Base-by-base conservation (phyloP, 129 eudicot genomes). In the Solidago caesia region DNA sequence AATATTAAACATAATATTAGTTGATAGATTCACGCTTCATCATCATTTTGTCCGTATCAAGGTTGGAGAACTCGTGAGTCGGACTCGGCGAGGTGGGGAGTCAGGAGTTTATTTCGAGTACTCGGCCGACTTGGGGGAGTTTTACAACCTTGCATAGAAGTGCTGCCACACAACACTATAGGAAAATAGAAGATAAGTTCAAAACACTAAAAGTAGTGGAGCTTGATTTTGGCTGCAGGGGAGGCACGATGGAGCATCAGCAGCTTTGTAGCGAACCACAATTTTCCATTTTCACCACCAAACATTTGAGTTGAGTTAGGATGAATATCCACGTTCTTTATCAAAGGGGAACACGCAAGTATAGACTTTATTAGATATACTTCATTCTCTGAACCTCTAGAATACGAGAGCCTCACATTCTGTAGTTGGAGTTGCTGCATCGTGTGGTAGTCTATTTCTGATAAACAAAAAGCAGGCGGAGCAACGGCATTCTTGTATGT, bases 281-380 rank as follows among this genome's bases (percentile, higher is more conserved):
- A 64, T 27, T 13, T 42, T 43, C n/a, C 10, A 14, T 8, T 6
- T 8, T 53, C 60, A n/a, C 60, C 21, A 53, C 60, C 15, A 53
- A 39, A 16, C 42, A 5, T 8, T 9, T 1, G 42, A 9, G n/a
- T 5, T 29, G 2, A 0, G 7, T 10, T 26, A 2, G 8, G 8
- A 21, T 10, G 6, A 44, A 67, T 46, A 16, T 16, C 56, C 8
- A 67, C 7, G 5, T 10, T 47, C 56, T 68, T 46, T 4, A 68
- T 25, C 55, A 25, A 46, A 46, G 72, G 72, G 41, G 72, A 68
- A 68, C 72, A 45, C 5, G 58, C 44, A 68, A 68, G 72, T 46
- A 67, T 15, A 67, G 42, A 16, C 57, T 67, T 67, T 15, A 67
- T 67, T 43, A 67, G 47, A 21, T 15, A 67, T 5, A 45, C 56